phyloP scores from a whole-genome alignment of 805 yeast genomes.

The Saturnispora mendoncae region DNA sequence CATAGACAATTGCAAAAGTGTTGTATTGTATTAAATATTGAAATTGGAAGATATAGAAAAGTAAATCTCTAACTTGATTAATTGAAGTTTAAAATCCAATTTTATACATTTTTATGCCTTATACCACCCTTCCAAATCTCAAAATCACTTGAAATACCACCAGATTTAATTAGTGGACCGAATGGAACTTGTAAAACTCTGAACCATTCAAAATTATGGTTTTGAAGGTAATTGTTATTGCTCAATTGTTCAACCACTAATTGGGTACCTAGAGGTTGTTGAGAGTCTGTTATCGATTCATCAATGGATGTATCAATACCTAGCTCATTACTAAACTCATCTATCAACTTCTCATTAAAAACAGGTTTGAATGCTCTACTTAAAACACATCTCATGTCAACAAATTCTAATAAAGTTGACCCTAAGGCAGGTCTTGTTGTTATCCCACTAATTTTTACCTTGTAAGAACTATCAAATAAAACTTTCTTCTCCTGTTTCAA shows the following conservation, averaged over 20 bases:
- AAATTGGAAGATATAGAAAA: no score
- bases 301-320: conserved; percentile 23
- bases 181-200: conserved; percentile 25
- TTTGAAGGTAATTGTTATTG: conserved; percentile 25
- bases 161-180: conserved; percentile 21
- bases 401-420: conserved; percentile 41
- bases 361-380: conserved; percentile 36
- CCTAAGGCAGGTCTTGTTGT: conserved; percentile 47
- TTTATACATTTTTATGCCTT: conserved; percentile 13
- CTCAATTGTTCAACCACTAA: conserved; percentile 21
- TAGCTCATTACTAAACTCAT: conserved; percentile 27
- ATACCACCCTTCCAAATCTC: conserved; percentile 34
- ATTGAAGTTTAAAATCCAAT: no score
- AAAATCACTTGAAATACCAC: conserved; percentile 18
- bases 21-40: no score
- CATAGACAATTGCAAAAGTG: no score
- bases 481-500: conserved; percentile 22
- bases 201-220: conserved; percentile 27
- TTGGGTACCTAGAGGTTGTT: conserved; percentile 7
- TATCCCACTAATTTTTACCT: conserved; percentile 25
- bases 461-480: conserved; percentile 26
- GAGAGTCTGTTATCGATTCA: neutral
- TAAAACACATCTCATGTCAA: conserved; percentile 42
- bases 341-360: conserved; percentile 28
- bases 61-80: neutral